phyloP scores from a whole-genome alignment of 1,284 basidiomycete species.

The Cutaneotrichosporon spelunceum region DNA sequence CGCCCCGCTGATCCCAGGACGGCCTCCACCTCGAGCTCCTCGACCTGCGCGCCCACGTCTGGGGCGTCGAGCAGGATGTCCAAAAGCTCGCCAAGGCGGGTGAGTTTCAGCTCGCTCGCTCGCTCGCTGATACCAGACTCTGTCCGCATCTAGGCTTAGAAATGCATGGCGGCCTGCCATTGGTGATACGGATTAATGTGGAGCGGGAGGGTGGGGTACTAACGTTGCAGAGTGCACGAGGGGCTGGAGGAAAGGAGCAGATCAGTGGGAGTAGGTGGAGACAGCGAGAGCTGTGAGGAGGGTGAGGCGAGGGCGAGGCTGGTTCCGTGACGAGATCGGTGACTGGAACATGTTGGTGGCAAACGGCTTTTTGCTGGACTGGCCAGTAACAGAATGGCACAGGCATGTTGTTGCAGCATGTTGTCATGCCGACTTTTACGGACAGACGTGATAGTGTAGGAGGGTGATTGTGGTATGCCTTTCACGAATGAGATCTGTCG shows the following conservation, averaged over 20 bases:
- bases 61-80: slow-evolving; percentile 53
- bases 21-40: slow-evolving; percentile 51
- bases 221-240: not conserved
- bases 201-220: not conserved
- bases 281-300: too few relatives aligned
- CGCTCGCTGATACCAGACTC: not conserved
- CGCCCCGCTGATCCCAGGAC: slow-evolving; percentile 36
- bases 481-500: too few relatives aligned
- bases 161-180: not conserved
- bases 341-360: too few relatives aligned
- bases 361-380: too few relatives aligned
- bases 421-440: too few relatives aligned
- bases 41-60: slow-evolving; percentile 51
- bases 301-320: not conserved
- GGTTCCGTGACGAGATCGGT: too few relatives aligned
- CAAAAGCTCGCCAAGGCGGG: slow-evolving; percentile 48
- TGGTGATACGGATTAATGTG: not conserved
- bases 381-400: too few relatives aligned
- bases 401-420: too few relatives aligned
- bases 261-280: not conserved
- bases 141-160: not conserved
- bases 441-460: too few relatives aligned
- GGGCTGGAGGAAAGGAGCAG: not conserved
- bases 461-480: too few relatives aligned
- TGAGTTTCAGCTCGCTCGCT: slow-evolving; percentile 27